These are phyloP conservation scores for Suhomyces guaymorum DNA, from an alignment of 1,139 yeast genomes.

Conservation along the genomic window DNA sequence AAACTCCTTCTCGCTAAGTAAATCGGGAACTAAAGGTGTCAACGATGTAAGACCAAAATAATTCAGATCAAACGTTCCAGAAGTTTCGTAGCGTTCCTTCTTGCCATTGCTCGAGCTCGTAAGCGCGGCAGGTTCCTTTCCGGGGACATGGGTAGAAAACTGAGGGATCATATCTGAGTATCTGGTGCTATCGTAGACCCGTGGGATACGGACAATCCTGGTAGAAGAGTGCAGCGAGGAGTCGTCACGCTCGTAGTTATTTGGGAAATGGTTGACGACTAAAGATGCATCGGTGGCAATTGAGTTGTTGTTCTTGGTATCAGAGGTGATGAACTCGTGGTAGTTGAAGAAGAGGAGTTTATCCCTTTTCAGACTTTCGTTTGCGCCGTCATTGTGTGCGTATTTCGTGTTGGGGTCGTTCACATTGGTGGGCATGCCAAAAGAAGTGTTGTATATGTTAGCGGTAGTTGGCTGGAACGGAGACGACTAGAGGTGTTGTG, in stretches of 20 bases:
- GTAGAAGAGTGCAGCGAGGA: slow-evolving; percentile 38
- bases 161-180: slow-evolving; percentile 52
- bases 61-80: slow-evolving; percentile 41
- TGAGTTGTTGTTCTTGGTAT: slow-evolving; percentile 23
- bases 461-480: background rate
- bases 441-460: background rate
- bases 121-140: slow-evolving; percentile 66
- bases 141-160: slow-evolving; percentile 61
- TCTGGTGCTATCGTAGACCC: slow-evolving; percentile 38
- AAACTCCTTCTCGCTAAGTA: slow-evolving; percentile 41
- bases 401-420: slow-evolving; percentile 20
- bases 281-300: slow-evolving; percentile 28
- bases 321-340: slow-evolving; percentile 54
- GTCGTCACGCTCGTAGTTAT: slow-evolving; percentile 36
- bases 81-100: slow-evolving; percentile 2
- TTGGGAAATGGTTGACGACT: slow-evolving; percentile 67
- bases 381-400: background rate
- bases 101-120: slow-evolving; percentile 12
- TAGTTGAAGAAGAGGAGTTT: slow-evolving; percentile 57
- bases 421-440: background rate
- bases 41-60: slow-evolving; percentile 53
- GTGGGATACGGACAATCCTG: slow-evolving; percentile 64
- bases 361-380: slow-evolving; percentile 6
- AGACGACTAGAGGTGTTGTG: background rate
- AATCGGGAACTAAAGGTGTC: slow-evolving; percentile 52